Evolutionary conservation across 2,329 filamentous ascomycete genomes (phyloP), one percentile per base, ranked within the genome.

Genomic region (Paecilomyces formosus): DNA sequence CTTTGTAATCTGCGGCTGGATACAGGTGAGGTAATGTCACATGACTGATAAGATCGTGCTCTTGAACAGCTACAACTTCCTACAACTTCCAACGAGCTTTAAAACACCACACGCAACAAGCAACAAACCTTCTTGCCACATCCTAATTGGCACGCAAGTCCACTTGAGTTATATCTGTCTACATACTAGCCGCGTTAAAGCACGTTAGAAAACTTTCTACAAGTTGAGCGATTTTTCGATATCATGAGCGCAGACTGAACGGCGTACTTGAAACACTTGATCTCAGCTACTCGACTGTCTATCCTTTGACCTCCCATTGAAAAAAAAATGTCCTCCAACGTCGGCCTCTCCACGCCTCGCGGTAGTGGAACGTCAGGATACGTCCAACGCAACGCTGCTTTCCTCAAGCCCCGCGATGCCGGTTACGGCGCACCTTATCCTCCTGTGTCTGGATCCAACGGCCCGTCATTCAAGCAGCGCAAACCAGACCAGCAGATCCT

Each of bases 311-410:
- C 5, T 7, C 26, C 13, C 21, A 9, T 35, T 12, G n/a, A 24
- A 12, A 15, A 26, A 24, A 15, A 28, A 52, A 50, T 97, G 94
- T 94, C 92, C 61, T 92, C 94, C 65, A 99, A 99, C 79, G 94
- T 99, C 70, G 95, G 94, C 59, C 90, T 99, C 68, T 87, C 88
- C 58, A 99, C 94, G 3, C 94, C 94, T 2, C 88, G 94, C 69
- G 94, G 94, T 65, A 96, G 90, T 72, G 94, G 94, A 54, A 99
- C 94, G 58, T 97, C 93, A 0, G 94, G 94, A 72, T 97, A 97
- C 74, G 93, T 99, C 58, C 93, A 97, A 77, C 90, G 92, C 75
- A 99, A 97, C 79, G 85, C 92, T 35, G 94, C 94, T 18, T 87
- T 93, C 71, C 86, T 97, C 66, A 86, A 84, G 71, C 92, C 90